Base-by-base conservation (phyloP, 257 asterid genomes). In the Solanum boliviense region DNA sequence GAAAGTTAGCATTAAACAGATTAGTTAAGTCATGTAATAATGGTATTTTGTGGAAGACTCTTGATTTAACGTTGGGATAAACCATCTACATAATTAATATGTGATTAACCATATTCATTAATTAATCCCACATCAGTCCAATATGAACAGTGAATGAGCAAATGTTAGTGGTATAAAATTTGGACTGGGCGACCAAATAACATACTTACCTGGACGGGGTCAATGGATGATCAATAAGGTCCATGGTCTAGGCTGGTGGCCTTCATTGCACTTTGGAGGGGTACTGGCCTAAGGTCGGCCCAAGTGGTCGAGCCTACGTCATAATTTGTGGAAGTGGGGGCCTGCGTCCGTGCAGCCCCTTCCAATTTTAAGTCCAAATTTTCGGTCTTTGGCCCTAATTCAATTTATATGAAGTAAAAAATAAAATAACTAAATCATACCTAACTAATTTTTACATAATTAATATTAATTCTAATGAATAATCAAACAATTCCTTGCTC, bases 151-250 rank as follows among this genome's bases (percentile, higher is more conserved):
- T 16, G 7, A 71, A 71, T 32, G 25, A 71, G 39, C 79, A 71
- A 32, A 71, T 32, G 15, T 2, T 32, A 10, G 9, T 20, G 39
- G 41, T 31, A 7, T 32, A 71, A 34, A 35, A 73, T 9, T 18
- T 20, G 18, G 29, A 27, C 56, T 74, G 20, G 56, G 29, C 11
- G 10, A 23, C 52, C 3, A 1, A 5, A 9, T 36, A 5, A 36
- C 81, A 89, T 89, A 87, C 85, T 90, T 91, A 90, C 90, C 89
- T 88, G 88, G 90, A 90, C 68, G 29, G 88, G 89, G 84, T 75
- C 86, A 13, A 67, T 88, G 90, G 88, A 86, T 6, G 52, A 88
- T 86, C 92, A 74, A 10, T 0, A 86, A 87, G 88, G 83, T 32
- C 83, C 74, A 90, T 73, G 91, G 4, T 1, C 36, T 68, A 68